Evolutionary conservation across 1,284 basidiomycete species (phyloP), one percentile per base, ranked within the genome.

Genomic region (Ceratobasidium sp.): DNA sequence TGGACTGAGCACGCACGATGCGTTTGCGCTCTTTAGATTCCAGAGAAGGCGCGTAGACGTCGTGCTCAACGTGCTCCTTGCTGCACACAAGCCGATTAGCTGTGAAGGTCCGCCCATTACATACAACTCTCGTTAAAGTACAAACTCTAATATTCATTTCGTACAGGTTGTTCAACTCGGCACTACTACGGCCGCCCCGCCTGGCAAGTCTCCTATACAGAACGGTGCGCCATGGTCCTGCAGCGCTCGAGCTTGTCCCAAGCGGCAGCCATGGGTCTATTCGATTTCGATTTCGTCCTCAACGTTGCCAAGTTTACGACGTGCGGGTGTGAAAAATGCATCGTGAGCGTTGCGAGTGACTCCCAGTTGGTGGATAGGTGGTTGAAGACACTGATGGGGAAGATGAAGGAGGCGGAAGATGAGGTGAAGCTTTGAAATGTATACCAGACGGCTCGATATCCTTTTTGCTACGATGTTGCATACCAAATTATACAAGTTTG

Each of bases 221-320:
- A 74, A 44, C 71, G 71, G 15, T 74, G 71, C 37, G 15, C 71
- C 11, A 65, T 74, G 71, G 71, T 74, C 8, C 49, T 74, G 13
- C 71, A 74, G 34, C 71, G 71, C 59, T 64, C 71, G 13, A 74
- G 71, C 51, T 49, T 74, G 7, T 49, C 59, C 40, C 71, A 74
- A 25, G 71, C 71, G 11, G 71, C 59, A 17, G 13, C 32, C 7
- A 74, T 74, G 71, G 71, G 71, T 22, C 49, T 74, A 15, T 74
- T 74, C 29, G 71, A 74, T 11, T 65, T 74, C 22, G 71, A 74
- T 17, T 64, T 74, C 17, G 71, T 74, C 52, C 61, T 74, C 32
- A 74, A 65, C 61, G 61, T 74, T 15, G 71, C 71, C 71, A 74
- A 74, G 17, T 74, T 64, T 43, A 74, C 71, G 46, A 74, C 71